phyloP scores from a whole-genome alignment of 352 stramenopile species.

The Thalassiosira sp. region DNA sequence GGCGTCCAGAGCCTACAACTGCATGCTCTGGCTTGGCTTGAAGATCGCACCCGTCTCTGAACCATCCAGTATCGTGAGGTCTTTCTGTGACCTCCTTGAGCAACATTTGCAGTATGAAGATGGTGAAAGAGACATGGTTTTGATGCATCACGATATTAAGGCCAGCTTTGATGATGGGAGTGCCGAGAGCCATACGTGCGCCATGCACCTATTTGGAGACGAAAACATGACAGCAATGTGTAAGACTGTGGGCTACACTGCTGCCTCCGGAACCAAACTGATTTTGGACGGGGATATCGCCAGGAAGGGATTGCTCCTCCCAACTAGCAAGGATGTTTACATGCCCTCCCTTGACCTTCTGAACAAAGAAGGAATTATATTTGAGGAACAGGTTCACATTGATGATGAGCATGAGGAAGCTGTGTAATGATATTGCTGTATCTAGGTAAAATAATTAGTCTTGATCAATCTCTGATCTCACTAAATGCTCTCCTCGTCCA shows the following conservation, averaged over 20 bases:
- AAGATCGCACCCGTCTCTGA: conserved; percentile 32
- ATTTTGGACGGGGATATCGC: conserved; percentile 89
- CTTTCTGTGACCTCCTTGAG: conserved; percentile 84
- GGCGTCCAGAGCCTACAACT: conserved; percentile 34
- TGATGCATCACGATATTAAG: conserved; percentile 72
- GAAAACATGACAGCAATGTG: conserved; percentile 92
- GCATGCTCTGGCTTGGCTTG: conserved; percentile 46
- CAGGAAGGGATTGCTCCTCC: conserved; percentile 87
- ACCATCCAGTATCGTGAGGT: conserved; percentile 47
- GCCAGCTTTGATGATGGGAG: conserved; percentile 75
- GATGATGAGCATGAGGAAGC: conserved; percentile 17
- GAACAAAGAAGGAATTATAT: conserved; percentile 33
- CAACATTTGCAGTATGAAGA: conserved; percentile 88
- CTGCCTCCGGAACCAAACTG: conserved; percentile 91
- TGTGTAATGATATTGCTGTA: background rate
- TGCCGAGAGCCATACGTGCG: conserved; percentile 88
- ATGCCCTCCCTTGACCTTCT: conserved; percentile 58
- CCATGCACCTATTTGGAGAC: conserved; percentile 90
- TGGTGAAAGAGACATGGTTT: conserved; percentile 92
- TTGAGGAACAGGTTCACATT: conserved; percentile 22
- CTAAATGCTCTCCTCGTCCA: too few relatives aligned
- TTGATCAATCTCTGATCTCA: background rate
- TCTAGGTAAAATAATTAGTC: background rate
- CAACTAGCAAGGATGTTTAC: conserved; percentile 90
- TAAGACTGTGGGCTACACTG: conserved; percentile 93